These are phyloP conservation scores for Phanerodontia chrysosporium DNA, from an alignment of 768 basidiomycete species.

Conservation along the genomic window DNA sequence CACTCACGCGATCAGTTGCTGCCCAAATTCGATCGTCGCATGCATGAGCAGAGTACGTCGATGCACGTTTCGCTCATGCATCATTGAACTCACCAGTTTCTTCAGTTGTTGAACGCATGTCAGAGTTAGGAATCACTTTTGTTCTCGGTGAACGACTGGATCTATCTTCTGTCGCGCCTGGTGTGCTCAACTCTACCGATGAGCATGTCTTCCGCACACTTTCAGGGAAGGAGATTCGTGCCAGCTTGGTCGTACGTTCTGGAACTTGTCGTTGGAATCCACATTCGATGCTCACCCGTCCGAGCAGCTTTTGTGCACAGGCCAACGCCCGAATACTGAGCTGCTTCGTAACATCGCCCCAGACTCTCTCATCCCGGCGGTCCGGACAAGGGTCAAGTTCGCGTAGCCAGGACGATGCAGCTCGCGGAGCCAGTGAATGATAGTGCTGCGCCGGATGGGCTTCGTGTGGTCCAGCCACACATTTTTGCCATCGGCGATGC, in stretches of 20 bases:
- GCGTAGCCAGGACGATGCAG: constrained; percentile 50
- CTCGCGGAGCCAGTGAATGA: constrained; percentile 23
- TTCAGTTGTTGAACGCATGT: constrained; percentile 18
- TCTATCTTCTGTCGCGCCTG: constrained; percentile 22
- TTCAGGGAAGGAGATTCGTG: constrained; percentile 46
- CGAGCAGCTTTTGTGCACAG: constrained; percentile 52
- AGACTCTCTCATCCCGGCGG: constrained; percentile 29
- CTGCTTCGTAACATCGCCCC: constrained; percentile 32
- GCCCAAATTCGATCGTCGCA: constrained; percentile 45
- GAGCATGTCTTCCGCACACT: constrained; percentile 38
- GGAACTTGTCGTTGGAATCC: no score
- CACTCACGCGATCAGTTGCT: constrained; percentile 53
- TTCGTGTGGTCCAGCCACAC: constrained; percentile 42
- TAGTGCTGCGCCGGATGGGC: background rate
- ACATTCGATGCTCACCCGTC: background rate
- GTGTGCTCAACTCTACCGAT: constrained; percentile 13
- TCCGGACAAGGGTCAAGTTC: constrained; percentile 33
- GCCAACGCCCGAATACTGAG: constrained; percentile 54
- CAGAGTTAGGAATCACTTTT: constrained; percentile 32
- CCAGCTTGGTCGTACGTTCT: constrained; percentile 45
- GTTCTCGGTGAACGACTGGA: constrained; percentile 54
- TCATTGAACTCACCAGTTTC: background rate
- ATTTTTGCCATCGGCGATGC: constrained; percentile 62
- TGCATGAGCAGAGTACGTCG: constrained; percentile 48
- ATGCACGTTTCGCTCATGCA: background rate